Evolutionary conservation across 2,329 filamentous ascomycete species (phyloP), one percentile per base, ranked within the genome.

Genomic region (Colletotrichum chrysophilum): DNA sequence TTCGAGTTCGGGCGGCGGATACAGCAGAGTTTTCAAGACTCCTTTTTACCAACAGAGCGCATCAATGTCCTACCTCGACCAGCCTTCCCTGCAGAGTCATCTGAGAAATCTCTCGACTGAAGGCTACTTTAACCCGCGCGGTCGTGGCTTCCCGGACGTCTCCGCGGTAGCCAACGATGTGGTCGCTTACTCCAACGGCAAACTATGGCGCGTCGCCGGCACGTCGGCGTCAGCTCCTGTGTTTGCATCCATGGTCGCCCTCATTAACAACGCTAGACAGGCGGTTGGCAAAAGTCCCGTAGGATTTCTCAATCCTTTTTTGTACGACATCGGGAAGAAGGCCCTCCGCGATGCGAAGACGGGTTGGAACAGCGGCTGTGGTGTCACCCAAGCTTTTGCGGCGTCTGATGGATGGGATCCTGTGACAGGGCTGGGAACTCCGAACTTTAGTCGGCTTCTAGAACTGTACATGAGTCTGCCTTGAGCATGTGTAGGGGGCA

Each of bases 91-190:
- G 18, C 26, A 14, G 10, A 56, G 21, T 7, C 55, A 58, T 28
- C 12, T 58, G 21, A 3, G 21, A 1, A 58, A 58, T 5, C 55
- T 58, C 4, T 58, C 55, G 13, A 24, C 55, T 16, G 28, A 7
- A 7, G 58, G 58, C 1, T 80, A 83, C 34, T 85, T 84, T 78
- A 84, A 84, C 71, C 77, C 76, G 21, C 82, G 77, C 1, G 84
- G 84, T 12, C 81, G 85, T 34, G 85, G 80, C 8, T 85, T 84
- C 71, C 85, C 85, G 2, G 85, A 86, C 74, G 78, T 87, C 7
- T 80, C 81, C 7, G 83, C 83, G 3, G 85, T 92, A 69, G 85
- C 90, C 3, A 88, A 88, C 21, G 90, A 93, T 81, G 90, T 89
- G 64, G 56, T 56, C 26, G 65, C 74, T 9, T 67, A 71, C 65